These are phyloP conservation scores for Casaregolazyma suthepensis DNA, from an alignment of 1,139 yeast genomes.

Conservation along the genomic window DNA sequence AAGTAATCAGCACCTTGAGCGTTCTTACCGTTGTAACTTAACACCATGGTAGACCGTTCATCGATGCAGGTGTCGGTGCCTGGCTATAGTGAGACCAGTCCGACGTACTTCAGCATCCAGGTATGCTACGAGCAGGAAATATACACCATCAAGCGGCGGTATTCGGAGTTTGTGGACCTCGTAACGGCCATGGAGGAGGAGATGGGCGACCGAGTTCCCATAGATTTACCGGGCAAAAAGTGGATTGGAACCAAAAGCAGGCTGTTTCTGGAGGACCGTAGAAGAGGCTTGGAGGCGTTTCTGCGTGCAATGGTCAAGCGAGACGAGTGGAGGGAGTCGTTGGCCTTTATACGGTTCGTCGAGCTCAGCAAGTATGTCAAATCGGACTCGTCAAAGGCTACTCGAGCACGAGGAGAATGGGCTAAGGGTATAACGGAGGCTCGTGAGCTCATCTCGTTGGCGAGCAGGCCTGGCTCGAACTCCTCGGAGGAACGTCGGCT, in stretches of 20 bases:
- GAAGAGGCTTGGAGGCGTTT: constrained; percentile 31
- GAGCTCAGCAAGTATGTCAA: constrained; percentile 11
- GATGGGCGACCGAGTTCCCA: constrained; percentile 42
- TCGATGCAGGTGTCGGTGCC: constrained; percentile 29
- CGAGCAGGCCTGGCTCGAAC: constrained; percentile 13
- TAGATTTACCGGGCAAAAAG: constrained; percentile 41
- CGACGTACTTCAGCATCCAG: constrained; percentile 35
- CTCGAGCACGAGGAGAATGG: constrained; percentile 25
- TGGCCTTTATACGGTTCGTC: constrained; percentile 30
- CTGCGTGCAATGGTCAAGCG: constrained; percentile 29
- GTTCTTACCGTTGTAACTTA: neutral
- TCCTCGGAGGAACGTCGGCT: constrained; percentile 25
- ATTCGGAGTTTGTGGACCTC: constrained; percentile 48
- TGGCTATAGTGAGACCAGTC: constrained; percentile 30
- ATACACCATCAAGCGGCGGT: constrained; percentile 39
- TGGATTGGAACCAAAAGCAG: constrained; percentile 28
- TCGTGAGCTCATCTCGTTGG: constrained; percentile 22
- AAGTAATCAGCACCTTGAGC: neutral
- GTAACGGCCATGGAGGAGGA: constrained; percentile 42
- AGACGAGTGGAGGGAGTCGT: constrained; percentile 31
- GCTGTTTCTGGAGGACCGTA: constrained; percentile 29
- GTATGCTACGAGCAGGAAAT: constrained; percentile 29
- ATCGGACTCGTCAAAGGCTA: constrained; percentile 6
- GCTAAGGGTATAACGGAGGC: constrained; percentile 23
- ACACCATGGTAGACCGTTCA: constrained; percentile 3